Base-by-base conservation (phyloP, 1,284 basidiomycete genomes). In the Pascua sp. region DNA sequence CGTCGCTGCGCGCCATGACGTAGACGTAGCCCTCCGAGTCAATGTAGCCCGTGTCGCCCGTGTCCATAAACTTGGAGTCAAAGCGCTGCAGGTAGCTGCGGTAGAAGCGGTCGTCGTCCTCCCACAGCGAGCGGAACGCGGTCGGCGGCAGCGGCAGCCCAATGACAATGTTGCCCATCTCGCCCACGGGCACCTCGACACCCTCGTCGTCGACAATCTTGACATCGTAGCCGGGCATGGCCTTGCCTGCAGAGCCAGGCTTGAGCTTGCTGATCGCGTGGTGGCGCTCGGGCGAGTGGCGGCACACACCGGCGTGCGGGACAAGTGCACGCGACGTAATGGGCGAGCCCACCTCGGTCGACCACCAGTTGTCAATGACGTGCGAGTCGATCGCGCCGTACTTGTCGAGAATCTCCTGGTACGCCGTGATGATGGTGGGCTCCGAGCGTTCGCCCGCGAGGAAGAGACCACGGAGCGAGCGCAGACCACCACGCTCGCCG, bases 1-100 rank as follows among this genome's bases (percentile, higher is more conserved):
- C 92, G 77, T 97, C 93, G 51, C 96, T 85, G 67, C 93, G 87
- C 47, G 93, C 92, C 78, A 91, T 92, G 78, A 97, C 95, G 90
- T 90, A 92, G 71, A 91, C 91, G 79, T 97, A 97, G 11, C 93
- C 93, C 68, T 97, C 86, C 71, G 89, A 85, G 74, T 97, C 94
- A 47, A 92, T 84, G 45, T 86, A 88, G 32, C 91, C 93, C 54
- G 93, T 93, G 69, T 97, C 94, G 36, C 94, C 93, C 4, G 93
- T 97, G 79, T 89, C 95, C 83, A 91, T 11, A 36, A 51, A 55
- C 51, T 59, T 49, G 46, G 55, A 51, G 47, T 51, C 42, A 38
- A 62, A 62, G 52, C 71, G 83, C 77, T 83, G 83, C 86, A 96
- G 90, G 81, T 96, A 96, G 32, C 90, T 93, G 47, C 94, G 91